Base-by-base conservation (phyloP, 768 basidiomycete species). In the Auricularia cornea region DNA sequence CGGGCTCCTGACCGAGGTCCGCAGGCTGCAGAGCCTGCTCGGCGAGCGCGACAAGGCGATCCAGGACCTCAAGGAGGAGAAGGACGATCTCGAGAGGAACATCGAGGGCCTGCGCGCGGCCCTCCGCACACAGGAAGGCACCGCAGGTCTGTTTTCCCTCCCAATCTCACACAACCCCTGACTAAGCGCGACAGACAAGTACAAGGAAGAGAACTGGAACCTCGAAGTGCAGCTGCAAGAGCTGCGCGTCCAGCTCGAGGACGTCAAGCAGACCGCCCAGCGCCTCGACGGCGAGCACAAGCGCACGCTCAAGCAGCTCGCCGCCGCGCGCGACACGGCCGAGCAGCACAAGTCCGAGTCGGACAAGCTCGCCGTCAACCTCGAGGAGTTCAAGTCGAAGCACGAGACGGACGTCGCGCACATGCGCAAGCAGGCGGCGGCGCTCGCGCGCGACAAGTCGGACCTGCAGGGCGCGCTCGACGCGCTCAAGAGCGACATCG, bases 201-300 rank as follows among this genome's bases (percentile, higher is more conserved):
- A 87, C 84, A 94, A 94, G 76, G 96, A 98, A 76, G 94, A 95
- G 76, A 98, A 97, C 73, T 98, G 97, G 97, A 96, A 98, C 71
- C 86, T 98, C 63, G 96, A 98, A 78, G 94, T 98, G 59, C 83
- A 84, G 18, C 78, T 94, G 31, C 96, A 98, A 72, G 94, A 97
- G 64, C 81, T 94, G 28, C 87, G 88, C 41, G 77, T 83, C 1
- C 85, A 90, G 67, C 79, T 89, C 56, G 71, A 81, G 32, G 87
- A 90, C 59, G 81, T 84, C 1, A 86, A 91, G 66, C 75, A 86
- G 20, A 79, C 86, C 8, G 75, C 81, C 3, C 81, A 84, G 66
- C 87, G 91, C 54, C 78, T 91, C 26, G 92, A 95, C 70, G 78
- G 84, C 40, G 97, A 98, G 67, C 85, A 89, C 66, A 89, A 92